These are phyloP conservation scores for Plasmodium ovale DNA, from an alignment of 169 alveolate species.

Conservation along the genomic window DNA sequence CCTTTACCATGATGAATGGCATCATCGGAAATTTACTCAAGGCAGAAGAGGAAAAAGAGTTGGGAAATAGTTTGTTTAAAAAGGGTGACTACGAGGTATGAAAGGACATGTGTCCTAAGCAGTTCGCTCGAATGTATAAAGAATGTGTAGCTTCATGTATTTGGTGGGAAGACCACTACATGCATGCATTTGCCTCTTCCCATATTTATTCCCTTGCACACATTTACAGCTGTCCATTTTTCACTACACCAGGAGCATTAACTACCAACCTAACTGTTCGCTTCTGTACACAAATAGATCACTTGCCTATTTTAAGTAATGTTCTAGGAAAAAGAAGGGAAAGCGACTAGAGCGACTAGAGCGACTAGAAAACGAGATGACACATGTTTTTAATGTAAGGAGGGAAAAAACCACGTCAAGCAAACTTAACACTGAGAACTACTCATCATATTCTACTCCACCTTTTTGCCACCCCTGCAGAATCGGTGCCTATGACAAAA, in stretches of 20 bases:
- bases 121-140: background rate
- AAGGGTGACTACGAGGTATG: constrained; percentile 54
- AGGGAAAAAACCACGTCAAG: too few relatives aligned
- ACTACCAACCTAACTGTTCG: constrained; percentile 19
- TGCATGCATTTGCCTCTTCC: background rate
- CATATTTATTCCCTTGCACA: background rate
- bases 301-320: constrained; percentile 60
- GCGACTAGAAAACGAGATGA: background rate
- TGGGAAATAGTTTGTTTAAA: constrained; percentile 41
- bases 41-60: constrained; percentile 62
- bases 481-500: constrained; percentile 37
- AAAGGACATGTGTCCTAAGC: background rate
- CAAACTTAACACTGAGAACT: too few relatives aligned
- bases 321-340: background rate
- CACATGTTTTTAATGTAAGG: too few relatives aligned
- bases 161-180: background rate
- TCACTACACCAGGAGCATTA: constrained; percentile 57
- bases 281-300: constrained; percentile 52
- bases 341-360: background rate
- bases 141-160: background rate
- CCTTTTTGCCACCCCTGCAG: constrained; percentile 4
- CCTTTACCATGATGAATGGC: constrained; percentile 18
- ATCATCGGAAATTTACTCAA: constrained; percentile 17
- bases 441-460: too few relatives aligned
- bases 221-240: constrained; percentile 37